Evolutionary conservation across 2,329 filamentous ascomycete species (phyloP).

Genomic region (Colletotrichum sp.): DNA sequence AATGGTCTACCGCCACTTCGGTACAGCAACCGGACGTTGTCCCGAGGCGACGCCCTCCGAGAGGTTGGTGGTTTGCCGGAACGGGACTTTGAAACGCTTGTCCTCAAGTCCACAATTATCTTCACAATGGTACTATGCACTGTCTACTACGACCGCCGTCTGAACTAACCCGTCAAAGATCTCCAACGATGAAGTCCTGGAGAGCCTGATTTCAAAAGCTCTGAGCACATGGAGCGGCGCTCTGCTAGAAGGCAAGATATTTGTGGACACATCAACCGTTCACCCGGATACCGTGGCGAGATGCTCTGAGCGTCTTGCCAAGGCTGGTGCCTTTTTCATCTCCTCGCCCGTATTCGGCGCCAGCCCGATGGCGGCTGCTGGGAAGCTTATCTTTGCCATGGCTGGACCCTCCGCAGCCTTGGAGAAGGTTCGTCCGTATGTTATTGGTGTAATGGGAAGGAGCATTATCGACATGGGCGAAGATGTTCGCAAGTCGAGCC

Average conservation of each 20-base stretch:
- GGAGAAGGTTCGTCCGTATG: constrained; percentile 38
- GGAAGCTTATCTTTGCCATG: constrained; percentile 47
- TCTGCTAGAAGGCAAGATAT: constrained; percentile 21
- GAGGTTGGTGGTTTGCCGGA: constrained; percentile 37
- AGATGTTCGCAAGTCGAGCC: constrained; percentile 41
- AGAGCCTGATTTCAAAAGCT: constrained; percentile 1
- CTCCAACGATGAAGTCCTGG: constrained; percentile 7
- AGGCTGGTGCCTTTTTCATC: constrained; percentile 29
- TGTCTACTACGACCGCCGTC: too few relatives aligned
- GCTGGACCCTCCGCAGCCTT: constrained; percentile 38
- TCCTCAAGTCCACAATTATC: constrained; percentile 40
- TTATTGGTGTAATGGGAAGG: constrained; percentile 43
- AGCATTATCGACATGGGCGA: constrained; percentile 46
- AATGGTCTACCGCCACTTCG: constrained; percentile 35
- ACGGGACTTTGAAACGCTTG: constrained; percentile 36
- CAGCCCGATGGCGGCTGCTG: constrained; percentile 43
- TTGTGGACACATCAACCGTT: constrained; percentile 30
- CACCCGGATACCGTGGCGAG: constrained; percentile 33
- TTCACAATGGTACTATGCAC: constrained; percentile 40
- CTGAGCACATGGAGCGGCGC: background rate
- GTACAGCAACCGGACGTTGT: constrained; percentile 44
- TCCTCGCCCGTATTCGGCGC: constrained; percentile 47
- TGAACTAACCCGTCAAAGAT: background rate
- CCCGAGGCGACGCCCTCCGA: constrained; percentile 38
- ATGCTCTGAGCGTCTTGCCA: background rate